Evolutionary conservation across 208 protist genomes (phyloP).

Genomic region (Balamuthia mandrillaris): DNA sequence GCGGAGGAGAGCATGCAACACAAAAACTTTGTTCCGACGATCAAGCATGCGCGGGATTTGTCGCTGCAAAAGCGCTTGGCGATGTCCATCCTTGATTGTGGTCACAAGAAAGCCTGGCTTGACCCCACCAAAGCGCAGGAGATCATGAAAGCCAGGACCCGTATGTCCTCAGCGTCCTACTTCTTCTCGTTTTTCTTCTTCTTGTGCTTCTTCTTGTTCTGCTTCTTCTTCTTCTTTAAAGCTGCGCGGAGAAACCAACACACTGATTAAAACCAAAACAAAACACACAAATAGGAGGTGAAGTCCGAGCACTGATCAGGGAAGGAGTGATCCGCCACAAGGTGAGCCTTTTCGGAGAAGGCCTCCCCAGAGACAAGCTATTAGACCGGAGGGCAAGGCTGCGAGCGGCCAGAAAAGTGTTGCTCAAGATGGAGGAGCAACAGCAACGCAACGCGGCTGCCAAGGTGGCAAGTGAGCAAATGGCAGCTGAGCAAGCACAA

Average conservation of each 20-base stretch:
- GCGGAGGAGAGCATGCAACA: too few relatives aligned
- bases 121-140: not conserved
- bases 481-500: too few relatives aligned
- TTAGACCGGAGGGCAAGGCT: not conserved
- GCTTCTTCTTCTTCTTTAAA: too few relatives aligned
- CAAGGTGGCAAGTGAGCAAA: too few relatives aligned
- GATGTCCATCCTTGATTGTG: constrained; percentile 1
- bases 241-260: too few relatives aligned
- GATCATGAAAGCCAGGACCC: not conserved
- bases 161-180: not conserved
- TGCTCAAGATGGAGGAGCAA: too few relatives aligned
- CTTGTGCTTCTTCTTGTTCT: not conserved
- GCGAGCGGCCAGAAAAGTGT: not conserved
- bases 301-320: not conserved
- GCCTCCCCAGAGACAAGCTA: not conserved
- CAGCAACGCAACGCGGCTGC: too few relatives aligned
- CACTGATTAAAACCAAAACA: too few relatives aligned
- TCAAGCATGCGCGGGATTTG: too few relatives aligned
- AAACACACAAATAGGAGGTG: too few relatives aligned
- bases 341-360: not conserved
- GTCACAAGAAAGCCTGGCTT: not conserved
- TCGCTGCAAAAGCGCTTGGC: not conserved
- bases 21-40: too few relatives aligned
- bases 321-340: not conserved
- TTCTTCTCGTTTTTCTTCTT: too few relatives aligned